Evolutionary conservation across 495 filamentous ascomycete species (phyloP), one percentile per base, ranked within the genome.

Genomic region (Trypethelium eluteriae): DNA sequence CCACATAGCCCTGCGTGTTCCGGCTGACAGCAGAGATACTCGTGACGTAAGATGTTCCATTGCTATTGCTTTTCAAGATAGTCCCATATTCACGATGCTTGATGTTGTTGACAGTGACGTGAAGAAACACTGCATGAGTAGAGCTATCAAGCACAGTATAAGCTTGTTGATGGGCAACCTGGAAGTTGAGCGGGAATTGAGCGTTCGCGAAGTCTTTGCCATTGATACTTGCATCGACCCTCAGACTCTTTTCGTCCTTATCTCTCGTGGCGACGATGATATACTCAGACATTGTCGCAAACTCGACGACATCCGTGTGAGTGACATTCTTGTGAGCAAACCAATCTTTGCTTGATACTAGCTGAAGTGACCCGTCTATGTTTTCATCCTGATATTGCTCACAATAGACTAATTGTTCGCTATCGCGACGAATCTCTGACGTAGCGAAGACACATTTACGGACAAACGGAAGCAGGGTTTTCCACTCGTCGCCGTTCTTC

Each of bases 41-140:
- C 62, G 93, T 78, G 32, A 95, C 90, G 70, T 97, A 99, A 2
- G 89, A 93, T 0, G 94, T 98, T 46, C 94, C 94, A 73, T 98
- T 98, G 71, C 90, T 96, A 77, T 99, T 99, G 70, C 91, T 96
- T 82, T 98, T 98, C 73, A 99, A 82, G 63, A 99, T 87, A 35
- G 86, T 85, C n/a, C 94, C 94, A 69, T 89, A 91, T 64, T 86
- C 84, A 41, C 81, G 82, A 2, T 81, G 86, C 35, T 79, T 71
- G 7, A 77, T 76, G 36, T 79, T 80, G 66, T 87, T 87, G 62
- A 90, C 88, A 2, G 86, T 90, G 16, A 98, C 92, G 67, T 96
- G 92, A 65, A 99, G 76, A 80, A 98, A 97, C 62, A 97, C 81
- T 7, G 94, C 88, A 77, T 96, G 92, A 0, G 91, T 95, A 10